Evolutionary conservation across 78 protist species (phyloP), one percentile per base, ranked within the genome.

Genomic region (Dictyostelium brefeldianum): DNA sequence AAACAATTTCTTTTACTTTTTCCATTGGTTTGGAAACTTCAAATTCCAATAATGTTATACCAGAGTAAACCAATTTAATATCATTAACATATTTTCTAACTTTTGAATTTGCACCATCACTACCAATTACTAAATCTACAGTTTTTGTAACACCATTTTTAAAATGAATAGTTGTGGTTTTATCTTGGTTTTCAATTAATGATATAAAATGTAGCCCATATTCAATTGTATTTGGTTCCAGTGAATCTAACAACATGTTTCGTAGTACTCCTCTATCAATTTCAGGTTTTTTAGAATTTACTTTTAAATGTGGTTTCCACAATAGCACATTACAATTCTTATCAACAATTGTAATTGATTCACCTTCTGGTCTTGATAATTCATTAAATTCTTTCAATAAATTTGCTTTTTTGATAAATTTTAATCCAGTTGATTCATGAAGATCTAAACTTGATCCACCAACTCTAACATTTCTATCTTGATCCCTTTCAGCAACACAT

Each of bases 371-470:
- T 59, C 94, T 51, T 17, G 47, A 48, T 4, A 53, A 4, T 6
- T 29, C 27, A 27, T 46, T 15, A 46, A 89, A 89, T 9, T 65
- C 22, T 25, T 89, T 69, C 5, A 22, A 47, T 36, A 89, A 29
- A 29, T 43, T 25, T 0, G 70, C 51, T 11, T 80, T 73, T 46
- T 71, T 54, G 1, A 89, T n/a, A 0, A 80, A 74, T 27, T 15
- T 47, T 67, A 74, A 78, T 36, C 94, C 94, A 18, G 79, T 29
- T 11, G 64, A 80, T 9, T 11, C 46, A 71, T 89, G 94, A 20
- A 89, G 18, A 71, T 89, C 94, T 9, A 89, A 56, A 46, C 70
- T 71, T 15, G 87, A 62, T 41, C 92, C 92, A 36, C 78, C 69
- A 47, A 84, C 27, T 74, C 92, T 51, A 51, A 22, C n/a, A 47